Percentiles rank a stretch among this genome's conserved stretches.
These are phyloP conservation scores for Chaetothyriales sp. DNA, from an alignment of 2,329 filamentous ascomycete genomes.

Conservation along the genomic window DNA sequence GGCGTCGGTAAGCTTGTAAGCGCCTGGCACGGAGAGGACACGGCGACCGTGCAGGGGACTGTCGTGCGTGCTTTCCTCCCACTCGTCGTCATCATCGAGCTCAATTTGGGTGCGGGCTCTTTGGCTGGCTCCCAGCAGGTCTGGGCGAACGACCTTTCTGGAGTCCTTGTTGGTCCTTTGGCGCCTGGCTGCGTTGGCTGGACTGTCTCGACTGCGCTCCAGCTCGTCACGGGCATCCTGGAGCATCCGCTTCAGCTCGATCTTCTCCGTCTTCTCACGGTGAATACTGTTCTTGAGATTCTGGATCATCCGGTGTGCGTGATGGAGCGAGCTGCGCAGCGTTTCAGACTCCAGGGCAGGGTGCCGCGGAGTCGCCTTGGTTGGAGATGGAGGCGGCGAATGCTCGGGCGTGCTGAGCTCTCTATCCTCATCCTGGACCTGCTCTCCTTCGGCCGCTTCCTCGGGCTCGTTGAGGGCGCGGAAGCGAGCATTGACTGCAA, in stretches of 20 bases:
- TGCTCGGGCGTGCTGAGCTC: conserved; percentile 69
- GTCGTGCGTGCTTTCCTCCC: conserved; percentile 65
- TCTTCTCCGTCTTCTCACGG: conserved; percentile 95
- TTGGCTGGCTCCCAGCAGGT: conserved; percentile 59
- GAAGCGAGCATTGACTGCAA: conserved; percentile 61
- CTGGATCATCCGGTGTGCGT: conserved; percentile 93
- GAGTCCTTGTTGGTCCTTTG: conserved; percentile 48
- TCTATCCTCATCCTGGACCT: conserved; percentile 42
- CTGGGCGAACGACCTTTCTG: conserved; percentile 63
- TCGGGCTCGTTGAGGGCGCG: conserved; percentile 44
- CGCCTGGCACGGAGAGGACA: conserved; percentile 15
- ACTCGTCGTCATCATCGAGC: conserved; percentile 67
- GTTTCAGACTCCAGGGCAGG: conserved; percentile 82
- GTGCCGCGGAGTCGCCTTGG: conserved; percentile 82
- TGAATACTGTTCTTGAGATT: conserved; percentile 89
- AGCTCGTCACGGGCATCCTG: conserved; percentile 91
- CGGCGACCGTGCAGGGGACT: conserved; percentile 19
- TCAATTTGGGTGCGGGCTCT: conserved; percentile 63
- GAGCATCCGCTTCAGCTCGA: conserved; percentile 85
- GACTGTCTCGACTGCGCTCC: conserved; percentile 43
- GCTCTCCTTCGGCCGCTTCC: conserved; percentile 32
- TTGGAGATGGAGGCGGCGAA: conserved; percentile 76
- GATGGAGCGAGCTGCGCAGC: conserved; percentile 79
- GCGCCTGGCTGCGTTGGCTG: conserved; percentile 37
- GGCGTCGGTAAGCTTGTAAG: conserved; percentile 30